Conservation (phyloP, 352 stramenopile genomes). For the Aphanomyces astaci region DNA sequence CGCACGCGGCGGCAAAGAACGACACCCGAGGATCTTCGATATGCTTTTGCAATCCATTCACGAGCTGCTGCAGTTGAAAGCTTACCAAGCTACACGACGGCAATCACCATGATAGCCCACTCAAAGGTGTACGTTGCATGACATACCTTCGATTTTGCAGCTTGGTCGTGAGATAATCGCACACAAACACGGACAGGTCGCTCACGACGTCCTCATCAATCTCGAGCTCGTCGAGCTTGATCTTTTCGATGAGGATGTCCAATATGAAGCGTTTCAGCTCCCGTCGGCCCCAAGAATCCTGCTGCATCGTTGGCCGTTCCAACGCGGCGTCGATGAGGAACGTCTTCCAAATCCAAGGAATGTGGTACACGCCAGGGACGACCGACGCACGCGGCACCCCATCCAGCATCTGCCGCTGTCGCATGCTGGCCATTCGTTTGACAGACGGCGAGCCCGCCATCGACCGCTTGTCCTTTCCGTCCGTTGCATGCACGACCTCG, state of each 20-base stretch:
- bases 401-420: not conserved
- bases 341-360: conserved; percentile 20
- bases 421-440: not conserved
- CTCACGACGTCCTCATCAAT: conserved; percentile 43
- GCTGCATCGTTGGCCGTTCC: not conserved
- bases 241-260: conserved; percentile 67
- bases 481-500: no score
- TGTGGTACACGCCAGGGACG: conserved; percentile 17
- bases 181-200: conserved; percentile 56
- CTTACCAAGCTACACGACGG: conserved; percentile 38
- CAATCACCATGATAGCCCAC: no score
- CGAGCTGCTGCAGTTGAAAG: conserved; percentile 43
- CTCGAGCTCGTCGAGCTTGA: conserved; percentile 57
- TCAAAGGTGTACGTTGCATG: not conserved
- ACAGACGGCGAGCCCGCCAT: no score
- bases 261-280: conserved; percentile 47
- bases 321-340: conserved; percentile 13
- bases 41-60: conserved; percentile 35
- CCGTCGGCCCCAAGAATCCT: conserved; percentile 24
- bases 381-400: not conserved
- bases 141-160: conserved; percentile 20
- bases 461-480: no score
- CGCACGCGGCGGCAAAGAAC: conserved; percentile 54
- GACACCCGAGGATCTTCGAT: conserved; percentile 44
- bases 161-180: conserved; percentile 45